A percentile compares a stretch with the other conserved stretches of the same genome.
These are phyloP conservation scores for Penicillium atrosanguineum DNA, from an alignment of 495 filamentous ascomycete genomes.

Conservation along the genomic window DNA sequence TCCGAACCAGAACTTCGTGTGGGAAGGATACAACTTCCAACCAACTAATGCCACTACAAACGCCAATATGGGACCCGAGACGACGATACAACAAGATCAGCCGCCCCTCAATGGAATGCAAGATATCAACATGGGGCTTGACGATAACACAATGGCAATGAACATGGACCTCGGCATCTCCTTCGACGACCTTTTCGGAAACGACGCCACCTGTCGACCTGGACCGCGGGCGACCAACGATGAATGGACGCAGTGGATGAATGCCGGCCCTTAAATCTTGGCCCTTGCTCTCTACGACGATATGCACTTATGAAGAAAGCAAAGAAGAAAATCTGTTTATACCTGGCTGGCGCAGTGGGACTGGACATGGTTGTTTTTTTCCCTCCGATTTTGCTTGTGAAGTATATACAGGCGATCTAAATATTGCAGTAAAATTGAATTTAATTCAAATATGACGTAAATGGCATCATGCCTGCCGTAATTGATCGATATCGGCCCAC, in stretches of 20 bases:
- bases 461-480: background rate
- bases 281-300: conserved; percentile 16
- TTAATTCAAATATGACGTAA: background rate
- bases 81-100: conserved; percentile 20
- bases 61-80: conserved; percentile 12
- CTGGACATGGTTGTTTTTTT: conserved; percentile 4
- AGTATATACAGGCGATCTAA: conserved; percentile 1
- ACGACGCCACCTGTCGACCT: conserved; percentile 22
- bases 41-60: conserved; percentile 18
- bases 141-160: conserved; percentile 31
- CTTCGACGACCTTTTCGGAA: conserved; percentile 46
- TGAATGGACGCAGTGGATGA: conserved; percentile 48
- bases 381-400: conserved; percentile 1
- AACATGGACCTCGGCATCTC: conserved; percentile 39
- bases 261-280: conserved; percentile 13
- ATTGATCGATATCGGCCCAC: background rate
- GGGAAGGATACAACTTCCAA: conserved; percentile 44
- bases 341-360: conserved; percentile 18
- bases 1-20: conserved; percentile 45
- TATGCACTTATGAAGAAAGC: conserved; percentile 21
- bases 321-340: conserved; percentile 22
- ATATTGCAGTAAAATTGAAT: background rate
- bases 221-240: conserved; percentile 27
- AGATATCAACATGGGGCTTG: conserved; percentile 30
- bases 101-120: conserved; percentile 18